Percentiles rank a stretch among this genome's conserved stretches.
These are phyloP conservation scores for Yamadazyma oceani DNA, from an alignment of 1,139 yeast genomes.

Conservation along the genomic window DNA sequence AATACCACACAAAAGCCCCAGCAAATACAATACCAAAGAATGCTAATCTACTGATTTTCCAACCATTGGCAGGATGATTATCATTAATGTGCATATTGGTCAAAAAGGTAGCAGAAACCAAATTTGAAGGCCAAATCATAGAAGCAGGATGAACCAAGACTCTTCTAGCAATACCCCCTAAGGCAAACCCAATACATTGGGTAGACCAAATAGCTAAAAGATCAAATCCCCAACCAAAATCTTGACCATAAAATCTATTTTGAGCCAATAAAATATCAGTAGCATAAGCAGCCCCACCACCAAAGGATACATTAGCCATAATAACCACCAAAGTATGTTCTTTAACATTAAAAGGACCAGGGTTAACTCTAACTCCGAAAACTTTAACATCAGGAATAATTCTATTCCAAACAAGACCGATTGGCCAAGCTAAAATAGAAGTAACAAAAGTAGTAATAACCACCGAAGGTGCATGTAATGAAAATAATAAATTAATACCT, in stretches of 20 bases:
- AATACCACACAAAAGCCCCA: constrained; percentile 36
- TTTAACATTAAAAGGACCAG: constrained; percentile 63
- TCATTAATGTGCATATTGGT: constrained; percentile 63
- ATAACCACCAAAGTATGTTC: constrained; percentile 67
- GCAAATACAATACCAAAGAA: constrained; percentile 31
- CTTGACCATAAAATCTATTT: constrained; percentile 48
- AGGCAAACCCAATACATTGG: constrained; percentile 63
- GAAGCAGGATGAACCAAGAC: constrained; percentile 61
- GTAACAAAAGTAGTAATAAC: constrained; percentile 55
- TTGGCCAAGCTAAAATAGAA: constrained; percentile 62
- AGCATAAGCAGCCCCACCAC: constrained; percentile 61
- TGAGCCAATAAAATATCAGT: constrained; percentile 60
- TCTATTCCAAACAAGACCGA: constrained; percentile 44
- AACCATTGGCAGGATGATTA: constrained; percentile 51
- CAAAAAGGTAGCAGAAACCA: constrained; percentile 45
- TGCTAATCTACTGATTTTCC: constrained; percentile 39
- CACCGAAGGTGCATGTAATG: constrained; percentile 58
- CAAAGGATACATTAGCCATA: constrained; percentile 53
- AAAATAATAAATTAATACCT: constrained; percentile 59
- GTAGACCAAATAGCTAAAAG: constrained; percentile 54
- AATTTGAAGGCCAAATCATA: constrained; percentile 68
- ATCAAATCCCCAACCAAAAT: constrained; percentile 39
- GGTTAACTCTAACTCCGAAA: constrained; percentile 49
- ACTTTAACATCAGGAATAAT: constrained; percentile 45
- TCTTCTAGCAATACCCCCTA: constrained; percentile 60